Percentiles rank a stretch among this genome's conserved stretches.
Evolutionary conservation across 2,329 filamentous ascomycete species (phyloP).

Genomic region (Fusarium sp.): DNA sequence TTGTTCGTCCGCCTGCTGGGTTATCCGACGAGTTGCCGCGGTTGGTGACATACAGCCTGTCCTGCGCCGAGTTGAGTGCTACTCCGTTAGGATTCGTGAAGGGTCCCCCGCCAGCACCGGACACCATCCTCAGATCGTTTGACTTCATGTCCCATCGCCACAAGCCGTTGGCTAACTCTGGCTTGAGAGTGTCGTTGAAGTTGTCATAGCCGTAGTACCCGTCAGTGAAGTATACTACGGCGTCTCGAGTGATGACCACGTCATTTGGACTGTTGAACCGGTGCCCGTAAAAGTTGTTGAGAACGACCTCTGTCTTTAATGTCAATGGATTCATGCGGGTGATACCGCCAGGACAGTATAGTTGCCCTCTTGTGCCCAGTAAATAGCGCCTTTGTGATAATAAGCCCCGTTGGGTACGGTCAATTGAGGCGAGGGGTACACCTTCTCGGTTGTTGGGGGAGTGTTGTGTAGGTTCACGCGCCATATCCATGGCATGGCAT

Average conservation of each 20-base stretch:
- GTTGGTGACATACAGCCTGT: not conserved
- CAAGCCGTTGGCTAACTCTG: not conserved
- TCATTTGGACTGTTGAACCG: slow-evolving; percentile 1
- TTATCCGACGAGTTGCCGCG: not conserved
- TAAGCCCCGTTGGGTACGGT: not conserved
- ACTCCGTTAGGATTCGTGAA: not conserved
- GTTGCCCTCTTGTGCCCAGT: slow-evolving; percentile 1
- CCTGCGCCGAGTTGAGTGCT: not conserved
- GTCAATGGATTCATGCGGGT: not conserved
- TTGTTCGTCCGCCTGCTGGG: not conserved
- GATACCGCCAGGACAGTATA: not conserved
- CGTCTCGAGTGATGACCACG: not conserved
- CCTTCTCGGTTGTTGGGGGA: not conserved
- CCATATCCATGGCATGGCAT: not conserved
- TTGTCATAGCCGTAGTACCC: slow-evolving; percentile 1
- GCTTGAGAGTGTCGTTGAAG: slow-evolving; percentile 1
- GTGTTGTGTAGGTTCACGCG: not conserved
- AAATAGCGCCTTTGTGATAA: not conserved
- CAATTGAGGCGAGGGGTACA: not conserved
- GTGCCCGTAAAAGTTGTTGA: not conserved
- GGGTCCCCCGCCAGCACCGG: too few species aligned
- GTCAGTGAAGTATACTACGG: not conserved
- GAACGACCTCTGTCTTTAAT: slow-evolving; percentile 3
- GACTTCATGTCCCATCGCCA: not conserved
- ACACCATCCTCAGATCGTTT: too few species aligned